Evolutionary conservation across 768 basidiomycete genomes (phyloP).

Genomic region (Suillus subaureus): DNA sequence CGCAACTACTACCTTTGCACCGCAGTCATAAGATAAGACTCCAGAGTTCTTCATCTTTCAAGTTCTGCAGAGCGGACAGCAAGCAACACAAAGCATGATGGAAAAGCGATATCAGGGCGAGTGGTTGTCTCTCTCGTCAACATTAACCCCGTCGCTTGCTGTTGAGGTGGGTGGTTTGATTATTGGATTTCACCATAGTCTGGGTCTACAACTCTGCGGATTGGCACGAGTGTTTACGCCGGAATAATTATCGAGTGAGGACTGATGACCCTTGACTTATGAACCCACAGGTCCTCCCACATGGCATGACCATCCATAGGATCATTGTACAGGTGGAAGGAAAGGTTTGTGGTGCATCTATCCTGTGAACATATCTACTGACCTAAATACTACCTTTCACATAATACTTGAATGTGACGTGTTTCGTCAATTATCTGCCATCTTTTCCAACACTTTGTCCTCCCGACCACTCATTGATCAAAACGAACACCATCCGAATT

Average conservation of each 20-base stretch:
- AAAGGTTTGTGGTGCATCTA: constrained; percentile 42
- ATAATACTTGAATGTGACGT: not conserved
- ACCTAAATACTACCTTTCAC: not conserved
- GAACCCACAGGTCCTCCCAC: constrained; percentile 55
- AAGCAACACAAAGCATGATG: not conserved
- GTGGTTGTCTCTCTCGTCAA: constrained; percentile 42
- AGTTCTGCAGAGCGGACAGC: not conserved
- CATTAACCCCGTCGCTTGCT: constrained; percentile 57
- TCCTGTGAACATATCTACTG: constrained; percentile 1
- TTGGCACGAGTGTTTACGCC: constrained; percentile 4
- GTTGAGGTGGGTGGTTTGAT: constrained; percentile 51
- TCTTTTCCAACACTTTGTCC: not conserved
- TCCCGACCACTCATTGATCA: not conserved
- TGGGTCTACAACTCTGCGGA: not conserved
- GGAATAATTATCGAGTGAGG: not conserved
- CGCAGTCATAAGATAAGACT: not conserved
- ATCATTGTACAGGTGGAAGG: constrained; percentile 68
- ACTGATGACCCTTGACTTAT: not conserved
- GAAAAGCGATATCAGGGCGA: not conserved
- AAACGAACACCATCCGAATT: not conserved
- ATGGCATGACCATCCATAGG: constrained; percentile 70
- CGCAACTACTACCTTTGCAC: not conserved
- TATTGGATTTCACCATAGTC: not conserved
- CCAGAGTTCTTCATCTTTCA: not conserved
- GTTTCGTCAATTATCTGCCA: not conserved